phyloP scores from a whole-genome alignment of 139 green algal species.

The Zygnema circumcarinatum region DNA sequence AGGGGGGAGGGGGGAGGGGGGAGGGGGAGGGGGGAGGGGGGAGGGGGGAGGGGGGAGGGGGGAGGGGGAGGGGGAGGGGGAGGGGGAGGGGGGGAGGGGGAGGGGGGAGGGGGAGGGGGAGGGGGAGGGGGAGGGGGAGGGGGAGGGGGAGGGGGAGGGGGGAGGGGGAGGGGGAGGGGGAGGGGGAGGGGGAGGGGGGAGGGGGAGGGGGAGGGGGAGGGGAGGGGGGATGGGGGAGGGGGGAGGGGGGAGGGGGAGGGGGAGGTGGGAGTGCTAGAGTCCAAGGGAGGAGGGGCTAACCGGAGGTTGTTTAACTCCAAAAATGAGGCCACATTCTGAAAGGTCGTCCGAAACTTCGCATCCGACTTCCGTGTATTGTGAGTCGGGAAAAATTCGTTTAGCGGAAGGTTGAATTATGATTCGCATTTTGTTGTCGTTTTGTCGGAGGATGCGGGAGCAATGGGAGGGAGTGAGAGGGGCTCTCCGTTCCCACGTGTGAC shows the following conservation, averaged over 20 bases:
- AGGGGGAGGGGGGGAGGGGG: neutral
- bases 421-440: neutral
- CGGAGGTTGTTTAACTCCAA: constrained; percentile 52
- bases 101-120: neutral
- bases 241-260: neutral
- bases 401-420: constrained; percentile 49
- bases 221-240: neutral
- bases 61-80: neutral
- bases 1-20: neutral
- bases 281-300: constrained; percentile 15
- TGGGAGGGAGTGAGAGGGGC: constrained; percentile 51
- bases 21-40: neutral
- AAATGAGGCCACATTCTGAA: constrained; percentile 38
- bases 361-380: constrained; percentile 38
- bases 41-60: neutral
- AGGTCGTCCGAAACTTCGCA: constrained; percentile 50
- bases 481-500: constrained; percentile 47
- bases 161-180: no score
- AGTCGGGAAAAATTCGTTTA: constrained; percentile 48
- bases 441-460: constrained; percentile 32
- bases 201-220: neutral
- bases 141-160: neutral
- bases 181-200: neutral
- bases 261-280: no score
- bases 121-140: no score